phyloP scores from a whole-genome alignment of 805 yeast genomes.

The Monosporozyma yasuniensis region DNA sequence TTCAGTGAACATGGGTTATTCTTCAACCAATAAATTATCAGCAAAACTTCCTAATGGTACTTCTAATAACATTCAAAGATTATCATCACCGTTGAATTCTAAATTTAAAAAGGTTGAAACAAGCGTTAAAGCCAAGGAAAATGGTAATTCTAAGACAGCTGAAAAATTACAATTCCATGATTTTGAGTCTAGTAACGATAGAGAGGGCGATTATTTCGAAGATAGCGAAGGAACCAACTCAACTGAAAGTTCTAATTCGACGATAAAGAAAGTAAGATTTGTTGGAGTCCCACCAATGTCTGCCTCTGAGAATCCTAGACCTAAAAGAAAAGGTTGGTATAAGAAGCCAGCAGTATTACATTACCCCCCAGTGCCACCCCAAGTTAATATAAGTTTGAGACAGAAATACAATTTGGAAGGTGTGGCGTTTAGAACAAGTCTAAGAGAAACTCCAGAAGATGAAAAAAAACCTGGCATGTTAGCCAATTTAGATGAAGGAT shows the following conservation, averaged over 20 bases:
- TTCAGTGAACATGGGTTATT: background rate
- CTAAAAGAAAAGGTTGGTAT: constrained; percentile 31
- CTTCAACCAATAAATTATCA: background rate
- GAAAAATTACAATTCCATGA: background rate
- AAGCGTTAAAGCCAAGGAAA: background rate
- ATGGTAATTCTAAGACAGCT: background rate
- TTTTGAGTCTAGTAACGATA: background rate
- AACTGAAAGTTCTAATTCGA: background rate
- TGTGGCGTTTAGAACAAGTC: constrained; percentile 26
- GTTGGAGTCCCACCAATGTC: constrained; percentile 31
- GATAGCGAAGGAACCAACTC: background rate
- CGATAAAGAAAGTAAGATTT: constrained; percentile 27
- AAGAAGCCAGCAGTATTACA: constrained; percentile 30
- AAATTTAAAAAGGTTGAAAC: background rate
- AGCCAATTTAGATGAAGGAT: constrained; percentile 4
- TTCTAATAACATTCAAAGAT: background rate
- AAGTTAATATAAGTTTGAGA: constrained; percentile 6
- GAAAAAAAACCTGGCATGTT: background rate
- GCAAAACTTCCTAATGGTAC: background rate
- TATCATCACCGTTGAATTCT: background rate
- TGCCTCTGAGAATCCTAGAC: constrained; percentile 23
- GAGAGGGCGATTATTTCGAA: background rate
- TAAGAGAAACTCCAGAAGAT: constrained; percentile 13
- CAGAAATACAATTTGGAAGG: constrained; percentile 27
- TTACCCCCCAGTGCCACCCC: constrained; percentile 28